Base-by-base conservation (phyloP, 768 basidiomycete genomes). In the Agaricus blazei region DNA sequence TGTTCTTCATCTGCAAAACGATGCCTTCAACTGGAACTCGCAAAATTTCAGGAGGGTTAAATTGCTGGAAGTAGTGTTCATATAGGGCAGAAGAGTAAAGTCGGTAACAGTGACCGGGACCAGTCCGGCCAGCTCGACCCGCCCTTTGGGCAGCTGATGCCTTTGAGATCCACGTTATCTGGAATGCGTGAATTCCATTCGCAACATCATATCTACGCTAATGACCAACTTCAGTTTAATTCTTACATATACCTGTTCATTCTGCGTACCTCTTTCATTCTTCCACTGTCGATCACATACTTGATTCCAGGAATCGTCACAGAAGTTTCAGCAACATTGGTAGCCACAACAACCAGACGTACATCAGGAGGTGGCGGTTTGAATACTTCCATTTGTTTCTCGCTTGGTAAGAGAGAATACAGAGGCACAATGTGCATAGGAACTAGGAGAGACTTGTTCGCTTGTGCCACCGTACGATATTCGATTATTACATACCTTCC, bases 91-190 rank as follows among this genome's bases (percentile, higher is more conserved):
- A 95, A 7, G 96, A 98, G 72, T 96, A 98, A 11, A 98, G 82
- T 38, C 97, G 84, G 68, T 98, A 98, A 70, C 97, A 98, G 69
- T 98, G 97, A 27, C 97, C 97, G 12, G 97, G 96, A 3, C 97
- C 96, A 12, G 93, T 98, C 58, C 97, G 92, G 9, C 97, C 97
- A 0, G 97, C 97, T 65, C 97, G 88, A 65, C 97, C 97, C 3
- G 97, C 87, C 57, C 97, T 81, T 66, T 99, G 97, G 1, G 90
- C 81, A 0, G 94, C 93, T 2, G 94, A 95, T 2, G 96, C 93
- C 67, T 98, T 98, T 14, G 93, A 93, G 59, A 89, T 85, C 96
- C 95, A 99, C 52, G 82, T 83, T 43, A 99, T 82, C 65, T 88
- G 86, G 74, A 96, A 98, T 7, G 92, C 80, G 71, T 98, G 94